Evolutionary conservation across 441 rosid species (phyloP).

Genomic region (Macaranga tanarius): DNA sequence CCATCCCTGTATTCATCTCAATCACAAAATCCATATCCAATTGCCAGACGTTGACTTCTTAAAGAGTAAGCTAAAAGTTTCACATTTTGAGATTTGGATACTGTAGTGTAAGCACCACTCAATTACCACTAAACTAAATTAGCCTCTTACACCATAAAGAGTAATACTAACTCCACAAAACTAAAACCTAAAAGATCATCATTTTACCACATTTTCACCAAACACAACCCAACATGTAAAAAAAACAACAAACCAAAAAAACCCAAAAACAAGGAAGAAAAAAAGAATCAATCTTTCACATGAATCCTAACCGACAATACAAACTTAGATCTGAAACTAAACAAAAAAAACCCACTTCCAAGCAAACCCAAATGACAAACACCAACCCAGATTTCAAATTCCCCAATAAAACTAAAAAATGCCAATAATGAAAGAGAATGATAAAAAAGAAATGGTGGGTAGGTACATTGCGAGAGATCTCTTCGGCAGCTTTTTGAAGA

Average conservation of each 20-base stretch:
- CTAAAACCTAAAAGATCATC: neutral
- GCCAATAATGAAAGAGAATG: neutral
- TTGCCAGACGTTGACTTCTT: neutral
- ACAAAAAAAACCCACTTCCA: neutral
- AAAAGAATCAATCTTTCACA: too few species aligned
- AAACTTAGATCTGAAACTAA: slow-evolving; percentile 20
- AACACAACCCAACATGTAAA: neutral
- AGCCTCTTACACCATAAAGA: too few species aligned
- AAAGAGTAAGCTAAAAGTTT: neutral
- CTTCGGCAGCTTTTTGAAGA: slow-evolving; percentile 94
- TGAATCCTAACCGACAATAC: too few species aligned
- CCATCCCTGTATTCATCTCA: neutral
- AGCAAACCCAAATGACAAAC: neutral
- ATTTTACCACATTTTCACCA: neutral
- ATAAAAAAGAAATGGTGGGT: neutral
- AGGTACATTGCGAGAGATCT: slow-evolving; percentile 88
- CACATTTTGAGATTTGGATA: too few species aligned
- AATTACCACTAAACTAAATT: too few species aligned
- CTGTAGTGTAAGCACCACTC: too few species aligned
- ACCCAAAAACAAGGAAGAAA: too few species aligned
- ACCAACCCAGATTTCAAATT: slow-evolving; percentile 1
- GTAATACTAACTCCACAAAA: too few species aligned
- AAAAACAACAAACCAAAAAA: neutral
- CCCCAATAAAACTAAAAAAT: neutral
- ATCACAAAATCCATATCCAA: neutral